Conservation (phyloP, 164 flowering plant genomes). For the Tinospora cordifolia region DNA sequence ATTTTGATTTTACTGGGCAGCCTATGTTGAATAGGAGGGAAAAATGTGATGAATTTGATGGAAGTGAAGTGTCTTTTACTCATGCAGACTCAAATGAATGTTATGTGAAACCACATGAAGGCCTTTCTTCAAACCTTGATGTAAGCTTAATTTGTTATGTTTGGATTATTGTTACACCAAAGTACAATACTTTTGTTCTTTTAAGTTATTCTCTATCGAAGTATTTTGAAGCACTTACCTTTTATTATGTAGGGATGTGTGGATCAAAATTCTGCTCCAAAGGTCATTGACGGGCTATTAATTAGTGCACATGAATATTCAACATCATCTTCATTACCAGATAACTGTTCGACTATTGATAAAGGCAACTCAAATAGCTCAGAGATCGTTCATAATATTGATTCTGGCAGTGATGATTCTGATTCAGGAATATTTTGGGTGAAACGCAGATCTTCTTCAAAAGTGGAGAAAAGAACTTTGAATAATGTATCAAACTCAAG, state of each 20-base stretch:
- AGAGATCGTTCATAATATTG: slow-evolving; percentile 16
- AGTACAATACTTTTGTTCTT: neutral
- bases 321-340: slow-evolving; percentile 19
- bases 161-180: neutral
- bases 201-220: neutral
- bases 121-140: slow-evolving; percentile 17
- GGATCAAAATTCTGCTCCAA: slow-evolving; percentile 14
- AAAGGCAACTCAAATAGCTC: slow-evolving; percentile 14
- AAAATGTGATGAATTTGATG: slow-evolving; percentile 17
- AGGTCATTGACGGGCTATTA: slow-evolving; percentile 23
- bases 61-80: slow-evolving; percentile 26
- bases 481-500: slow-evolving; percentile 25
- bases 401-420: slow-evolving; percentile 52
- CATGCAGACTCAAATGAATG: slow-evolving; percentile 28
- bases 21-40: neutral
- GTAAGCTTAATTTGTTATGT: slow-evolving; percentile 28
- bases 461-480: slow-evolving; percentile 29
- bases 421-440: slow-evolving; percentile 76
- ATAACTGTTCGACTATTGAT: slow-evolving; percentile 16
- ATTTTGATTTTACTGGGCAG: slow-evolving; percentile 8
- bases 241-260: slow-evolving; percentile 17
- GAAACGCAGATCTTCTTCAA: slow-evolving; percentile 53
- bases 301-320: slow-evolving; percentile 23
- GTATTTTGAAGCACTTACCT: neutral
- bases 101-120: slow-evolving; percentile 21